Percentiles rank a stretch among this genome's conserved stretches.
These are phyloP conservation scores for Dipodascus geniculatus DNA, from an alignment of 805 yeast species.

Conservation along the genomic window DNA sequence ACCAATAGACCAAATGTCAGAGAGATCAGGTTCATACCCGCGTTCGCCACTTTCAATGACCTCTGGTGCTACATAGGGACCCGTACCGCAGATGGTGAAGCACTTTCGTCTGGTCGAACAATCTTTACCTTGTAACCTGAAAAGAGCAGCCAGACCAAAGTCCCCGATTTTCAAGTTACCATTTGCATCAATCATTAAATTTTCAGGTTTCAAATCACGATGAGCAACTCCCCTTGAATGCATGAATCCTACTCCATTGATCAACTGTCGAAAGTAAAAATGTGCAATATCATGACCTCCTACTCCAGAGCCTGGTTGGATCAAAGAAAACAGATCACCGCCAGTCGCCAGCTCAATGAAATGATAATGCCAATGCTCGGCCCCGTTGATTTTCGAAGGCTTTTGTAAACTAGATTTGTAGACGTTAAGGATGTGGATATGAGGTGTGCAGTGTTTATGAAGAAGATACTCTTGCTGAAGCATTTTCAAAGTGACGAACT, in stretches of 20 bases:
- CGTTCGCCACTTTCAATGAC: slow-evolving; percentile 31
- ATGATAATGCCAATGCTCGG: not conserved
- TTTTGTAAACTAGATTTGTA: not conserved
- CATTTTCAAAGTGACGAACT: slow-evolving; percentile 6
- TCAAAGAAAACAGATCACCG: slow-evolving; percentile 70
- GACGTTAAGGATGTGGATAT: not conserved
- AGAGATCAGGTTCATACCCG: slow-evolving; percentile 41
- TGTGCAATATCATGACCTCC: slow-evolving; percentile 49
- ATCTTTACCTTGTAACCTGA: slow-evolving; percentile 37
- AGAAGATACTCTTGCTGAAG: not conserved
- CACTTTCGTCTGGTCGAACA: slow-evolving; percentile 17
- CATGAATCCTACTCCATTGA: slow-evolving; percentile 46
- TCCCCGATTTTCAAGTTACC: slow-evolving; percentile 69
- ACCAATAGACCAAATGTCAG: slow-evolving; percentile 66
- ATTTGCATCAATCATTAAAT: slow-evolving; percentile 45
- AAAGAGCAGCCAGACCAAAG: slow-evolving; percentile 63
- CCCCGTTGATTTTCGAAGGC: not conserved
- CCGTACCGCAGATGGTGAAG: slow-evolving; percentile 49
- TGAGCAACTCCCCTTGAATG: slow-evolving; percentile 58
- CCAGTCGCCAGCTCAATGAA: slow-evolving; percentile 53
- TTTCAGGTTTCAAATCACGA: slow-evolving; percentile 56
- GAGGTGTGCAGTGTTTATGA: not conserved
- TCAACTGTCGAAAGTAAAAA: slow-evolving; percentile 54
- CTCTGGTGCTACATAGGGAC: slow-evolving; percentile 76
- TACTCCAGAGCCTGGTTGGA: slow-evolving; percentile 64